These are phyloP conservation scores for Acephala macrosclerotiorum DNA, from an alignment of 2,329 filamentous ascomycete species.

Conservation along the genomic window DNA sequence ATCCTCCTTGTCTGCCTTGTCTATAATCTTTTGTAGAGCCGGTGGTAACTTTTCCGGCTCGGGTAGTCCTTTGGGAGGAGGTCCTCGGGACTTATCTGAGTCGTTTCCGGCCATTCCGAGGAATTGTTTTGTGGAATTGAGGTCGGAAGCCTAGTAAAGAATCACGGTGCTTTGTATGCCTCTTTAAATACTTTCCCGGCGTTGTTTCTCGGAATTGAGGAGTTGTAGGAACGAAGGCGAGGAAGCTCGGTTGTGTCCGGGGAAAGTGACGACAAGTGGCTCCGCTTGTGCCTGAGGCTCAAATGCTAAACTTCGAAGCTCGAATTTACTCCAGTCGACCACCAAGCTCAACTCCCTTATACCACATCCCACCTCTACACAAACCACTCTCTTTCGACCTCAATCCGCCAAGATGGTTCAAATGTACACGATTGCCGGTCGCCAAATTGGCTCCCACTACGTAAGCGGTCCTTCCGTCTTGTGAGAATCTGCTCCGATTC, in stretches of 20 bases:
- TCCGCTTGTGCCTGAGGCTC: slow-evolving; percentile 1
- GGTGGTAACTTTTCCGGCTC: slow-evolving; percentile 55
- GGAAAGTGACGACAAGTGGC: slow-evolving; percentile 22
- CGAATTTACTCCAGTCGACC: slow-evolving; percentile 28
- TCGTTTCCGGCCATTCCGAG: slow-evolving; percentile 39
- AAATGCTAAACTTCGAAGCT: slow-evolving; percentile 24
- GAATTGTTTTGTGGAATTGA: neutral
- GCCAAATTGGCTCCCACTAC: slow-evolving; percentile 45
- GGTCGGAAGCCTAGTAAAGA: too few relatives aligned
- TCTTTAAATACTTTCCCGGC: neutral
- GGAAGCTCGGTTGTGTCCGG: slow-evolving; percentile 23
- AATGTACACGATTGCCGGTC: slow-evolving; percentile 44
- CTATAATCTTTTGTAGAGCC: slow-evolving; percentile 63
- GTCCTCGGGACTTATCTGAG: slow-evolving; percentile 33
- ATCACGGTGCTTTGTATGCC: neutral
- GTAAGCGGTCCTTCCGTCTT: slow-evolving; percentile 33
- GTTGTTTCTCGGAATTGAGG: slow-evolving; percentile 1
- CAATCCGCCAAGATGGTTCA: slow-evolving; percentile 43
- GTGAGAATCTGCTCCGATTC: slow-evolving; percentile 29
- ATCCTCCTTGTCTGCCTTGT: slow-evolving; percentile 68
- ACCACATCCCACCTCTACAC: slow-evolving; percentile 20
- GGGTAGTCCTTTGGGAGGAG: slow-evolving; percentile 37
- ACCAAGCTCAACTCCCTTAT: slow-evolving; percentile 35
- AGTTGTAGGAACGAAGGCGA: neutral
- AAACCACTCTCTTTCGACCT: slow-evolving; percentile 19